Evolutionary conservation across 2,329 filamentous ascomycete species (phyloP), one percentile per base, ranked within the genome.

Genomic region (Cladosporium sp.): DNA sequence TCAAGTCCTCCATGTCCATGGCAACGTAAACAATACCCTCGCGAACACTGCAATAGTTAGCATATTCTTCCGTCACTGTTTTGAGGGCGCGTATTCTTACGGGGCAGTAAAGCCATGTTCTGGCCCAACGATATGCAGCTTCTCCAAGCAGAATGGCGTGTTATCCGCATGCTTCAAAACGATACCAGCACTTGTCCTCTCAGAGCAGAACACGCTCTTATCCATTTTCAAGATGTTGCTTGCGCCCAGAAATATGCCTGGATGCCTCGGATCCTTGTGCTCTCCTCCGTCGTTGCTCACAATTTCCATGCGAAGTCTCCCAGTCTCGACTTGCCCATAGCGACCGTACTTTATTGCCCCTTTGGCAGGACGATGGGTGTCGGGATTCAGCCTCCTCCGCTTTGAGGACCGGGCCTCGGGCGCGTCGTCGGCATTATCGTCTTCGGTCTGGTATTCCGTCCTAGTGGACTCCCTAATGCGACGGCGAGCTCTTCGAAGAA

Each of bases 11-110:
- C 35, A 84, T 81, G 38, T 83, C 80, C 91, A 96, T 95, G 43
- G 88, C 82, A 28, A 97, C 79, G 65, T 96, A 96, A 1, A 97
- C 81, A 79, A 96, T 85, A 42, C 93, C 92, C 77, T 95, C 87
- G 70, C 92, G 85, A 49, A 95, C 85, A 50, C 88, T 92, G 66
- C 51, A 52, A 48, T 53, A 53, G 46, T 53, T n/a, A 38, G 42
- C 34, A 44, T 19, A 9, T 13, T 13, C 16, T 46, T 16, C 22
- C 7, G 7, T 19, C 9, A 9, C 5, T 19, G 3, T 38, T 38
- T n/a, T 13, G 11, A 11, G 16, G 10, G 16, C 16, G n/a, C 8
- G 16, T 6, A 81, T 18, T 18, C 88, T 70, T 82, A 95, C 87
- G 90, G 90, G 61, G 89, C 85, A 55, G 89, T 91, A 69, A 90